These are phyloP conservation scores for Escovopsis weberi DNA, from an alignment of 2,329 filamentous ascomycete genomes.

Conservation along the genomic window DNA sequence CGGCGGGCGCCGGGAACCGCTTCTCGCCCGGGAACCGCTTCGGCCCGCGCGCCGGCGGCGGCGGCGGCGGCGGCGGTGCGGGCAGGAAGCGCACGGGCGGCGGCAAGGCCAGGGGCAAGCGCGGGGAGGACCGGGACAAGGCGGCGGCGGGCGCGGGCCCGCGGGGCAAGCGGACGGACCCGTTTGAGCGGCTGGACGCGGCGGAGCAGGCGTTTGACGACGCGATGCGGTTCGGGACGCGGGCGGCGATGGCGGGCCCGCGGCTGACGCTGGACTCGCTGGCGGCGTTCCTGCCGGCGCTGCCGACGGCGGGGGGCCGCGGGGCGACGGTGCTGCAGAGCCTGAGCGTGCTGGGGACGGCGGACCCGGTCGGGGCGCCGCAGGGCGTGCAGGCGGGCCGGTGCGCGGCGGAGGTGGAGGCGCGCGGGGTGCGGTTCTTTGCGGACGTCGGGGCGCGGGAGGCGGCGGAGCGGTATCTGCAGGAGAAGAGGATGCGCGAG, in stretches of 20 bases:
- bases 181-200: slow-evolving; percentile 15
- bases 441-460: slow-evolving; percentile 15
- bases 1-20: slow-evolving; percentile 7
- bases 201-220: slow-evolving; percentile 21
- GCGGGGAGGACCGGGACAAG: slow-evolving; percentile 10
- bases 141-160: slow-evolving; percentile 1
- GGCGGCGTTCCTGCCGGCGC: slow-evolving; percentile 16
- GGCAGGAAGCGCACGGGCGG: slow-evolving; percentile 7
- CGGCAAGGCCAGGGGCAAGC: slow-evolving; percentile 6
- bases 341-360: slow-evolving; percentile 21
- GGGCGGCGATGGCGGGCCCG: slow-evolving; percentile 18
- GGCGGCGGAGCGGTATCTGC: slow-evolving; percentile 17
- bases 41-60: slow-evolving; percentile 5
- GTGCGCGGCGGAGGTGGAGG: slow-evolving; percentile 18
- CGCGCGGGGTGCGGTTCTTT: slow-evolving; percentile 17
- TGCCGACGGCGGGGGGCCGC: slow-evolving; percentile 15
- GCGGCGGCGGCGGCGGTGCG: slow-evolving; percentile 7
- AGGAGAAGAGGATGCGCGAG: slow-evolving; percentile 11
- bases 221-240: slow-evolving; percentile 20
- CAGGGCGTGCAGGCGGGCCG: slow-evolving; percentile 15
- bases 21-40: slow-evolving; percentile 7
- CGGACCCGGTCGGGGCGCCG: slow-evolving; percentile 19
- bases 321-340: slow-evolving; percentile 21
- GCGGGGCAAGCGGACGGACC: slow-evolving; percentile 10
- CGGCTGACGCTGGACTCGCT: slow-evolving; percentile 19